Evolutionary conservation across 108 stramenopile genomes (phyloP).

Genomic region (Ochromonas danica): DNA sequence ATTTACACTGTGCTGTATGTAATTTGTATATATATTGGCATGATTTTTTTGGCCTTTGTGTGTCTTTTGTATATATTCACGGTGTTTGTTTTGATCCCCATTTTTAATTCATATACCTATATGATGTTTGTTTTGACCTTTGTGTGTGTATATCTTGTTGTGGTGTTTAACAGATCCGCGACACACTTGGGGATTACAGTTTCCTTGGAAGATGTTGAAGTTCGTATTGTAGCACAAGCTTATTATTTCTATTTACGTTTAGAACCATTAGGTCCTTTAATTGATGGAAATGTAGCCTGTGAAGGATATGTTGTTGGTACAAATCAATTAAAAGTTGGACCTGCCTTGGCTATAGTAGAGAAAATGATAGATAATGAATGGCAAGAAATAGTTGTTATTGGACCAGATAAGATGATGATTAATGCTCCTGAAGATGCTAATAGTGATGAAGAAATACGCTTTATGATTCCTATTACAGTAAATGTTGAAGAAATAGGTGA

Average conservation of each 20-base stretch:
- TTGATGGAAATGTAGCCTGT: background rate
- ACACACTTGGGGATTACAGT: too few relatives aligned
- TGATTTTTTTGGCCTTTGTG: too few relatives aligned
- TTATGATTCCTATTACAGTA: slow-evolving; percentile 4
- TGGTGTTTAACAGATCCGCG: too few relatives aligned
- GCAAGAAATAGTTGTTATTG: background rate
- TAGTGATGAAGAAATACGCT: background rate
- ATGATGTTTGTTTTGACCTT: too few relatives aligned
- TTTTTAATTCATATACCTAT: too few relatives aligned
- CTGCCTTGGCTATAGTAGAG: background rate
- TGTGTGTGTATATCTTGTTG: too few relatives aligned
- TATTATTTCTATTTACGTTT: background rate
- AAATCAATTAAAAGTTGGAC: background rate
- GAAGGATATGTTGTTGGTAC: background rate
- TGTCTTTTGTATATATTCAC: too few relatives aligned
- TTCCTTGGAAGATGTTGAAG: background rate
- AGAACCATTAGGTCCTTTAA: background rate
- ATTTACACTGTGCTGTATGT: too few relatives aligned
- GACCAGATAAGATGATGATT: background rate
- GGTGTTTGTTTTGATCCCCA: too few relatives aligned
- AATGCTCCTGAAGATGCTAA: background rate
- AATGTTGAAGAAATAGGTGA: background rate
- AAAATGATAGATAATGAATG: background rate
- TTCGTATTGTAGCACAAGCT: background rate
- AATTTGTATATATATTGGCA: too few relatives aligned